Base-by-base conservation (phyloP, 805 yeast species). In the Metschnikowia santaceciliae region DNA sequence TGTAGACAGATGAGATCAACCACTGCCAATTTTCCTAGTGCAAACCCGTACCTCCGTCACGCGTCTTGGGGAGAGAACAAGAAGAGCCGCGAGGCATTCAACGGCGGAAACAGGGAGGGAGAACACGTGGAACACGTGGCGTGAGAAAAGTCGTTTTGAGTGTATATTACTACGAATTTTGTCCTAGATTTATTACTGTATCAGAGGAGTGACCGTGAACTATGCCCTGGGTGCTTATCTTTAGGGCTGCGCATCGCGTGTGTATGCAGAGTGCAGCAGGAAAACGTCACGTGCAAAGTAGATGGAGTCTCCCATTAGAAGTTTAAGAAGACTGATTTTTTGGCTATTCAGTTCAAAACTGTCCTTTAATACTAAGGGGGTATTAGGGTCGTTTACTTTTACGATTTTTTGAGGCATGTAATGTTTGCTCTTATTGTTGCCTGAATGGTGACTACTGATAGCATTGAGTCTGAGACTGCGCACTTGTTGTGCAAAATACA, bases 201-300 rank as follows among this genome's bases (percentile, higher is more conserved):
- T 26, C 11, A 8, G 30, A 26, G 11, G 4, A 10, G 30, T 26
- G 11, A 26, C 30, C 30, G 4, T 26, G 30, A 8, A 8, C 11
- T 8, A 26, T 26, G 30, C 30, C 15, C 11, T 13, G 11, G 15
- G 30, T 20, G 40, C n/a, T 37, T 19, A 19, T 13, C 32, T 22
- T 22, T 17, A n/a, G n/a, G 43, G 22, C 43, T 40, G 43, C 43
- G 43, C 43, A 40, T 40, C 43, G 43, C 43, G 14, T 26, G 33
- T 40, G 43, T 40, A 40, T 23, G 43, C 43, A 40, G 43, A 40
- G 22, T 40, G 43, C 22, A 17, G 34, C 32, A 6, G 6, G 8
- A 8, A 6, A n/a, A 8, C 17, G 15, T 23, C 42, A 39, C 42
- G 42, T 39, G 42, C 32, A 3, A 15, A 37, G 35, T 14, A 33